These are phyloP conservation scores for Dendrostoma leiphaemia DNA, from an alignment of 2,329 filamentous ascomycete genomes.

Conservation along the genomic window DNA sequence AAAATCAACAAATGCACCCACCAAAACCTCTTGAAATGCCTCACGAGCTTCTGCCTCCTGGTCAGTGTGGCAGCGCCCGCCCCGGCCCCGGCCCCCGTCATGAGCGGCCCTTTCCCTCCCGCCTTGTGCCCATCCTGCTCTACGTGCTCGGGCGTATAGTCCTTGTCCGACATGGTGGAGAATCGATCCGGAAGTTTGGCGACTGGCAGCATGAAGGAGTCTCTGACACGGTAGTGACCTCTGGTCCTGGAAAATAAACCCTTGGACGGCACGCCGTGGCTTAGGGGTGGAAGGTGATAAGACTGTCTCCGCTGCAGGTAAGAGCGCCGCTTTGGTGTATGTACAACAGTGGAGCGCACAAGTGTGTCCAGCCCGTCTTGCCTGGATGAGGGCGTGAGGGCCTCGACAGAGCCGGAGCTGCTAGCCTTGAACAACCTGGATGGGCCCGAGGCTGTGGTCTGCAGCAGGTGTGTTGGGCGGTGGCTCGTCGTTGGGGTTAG, in stretches of 20 bases:
- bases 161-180: constrained; percentile 17
- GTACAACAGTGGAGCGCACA: not conserved
- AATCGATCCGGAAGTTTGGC: not conserved
- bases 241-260: not conserved
- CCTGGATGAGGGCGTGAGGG: not conserved
- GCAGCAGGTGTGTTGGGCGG: no score
- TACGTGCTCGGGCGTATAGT: not conserved
- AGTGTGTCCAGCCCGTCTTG: not conserved
- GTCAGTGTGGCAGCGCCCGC: not conserved
- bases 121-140: not conserved
- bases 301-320: not conserved
- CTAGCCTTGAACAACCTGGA: not conserved
- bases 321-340: not conserved
- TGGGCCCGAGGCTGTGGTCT: not conserved
- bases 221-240: not conserved
- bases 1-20: constrained; percentile 57
- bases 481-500: not conserved
- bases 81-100: not conserved
- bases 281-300: not conserved
- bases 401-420: not conserved
- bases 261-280: constrained; percentile 1
- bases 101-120: no score
- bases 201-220: not conserved
- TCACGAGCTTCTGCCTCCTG: constrained; percentile 30
- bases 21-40: constrained; percentile 58